phyloP scores from a whole-genome alignment of 2,329 filamentous ascomycete species.

The Penicillium sp. region DNA sequence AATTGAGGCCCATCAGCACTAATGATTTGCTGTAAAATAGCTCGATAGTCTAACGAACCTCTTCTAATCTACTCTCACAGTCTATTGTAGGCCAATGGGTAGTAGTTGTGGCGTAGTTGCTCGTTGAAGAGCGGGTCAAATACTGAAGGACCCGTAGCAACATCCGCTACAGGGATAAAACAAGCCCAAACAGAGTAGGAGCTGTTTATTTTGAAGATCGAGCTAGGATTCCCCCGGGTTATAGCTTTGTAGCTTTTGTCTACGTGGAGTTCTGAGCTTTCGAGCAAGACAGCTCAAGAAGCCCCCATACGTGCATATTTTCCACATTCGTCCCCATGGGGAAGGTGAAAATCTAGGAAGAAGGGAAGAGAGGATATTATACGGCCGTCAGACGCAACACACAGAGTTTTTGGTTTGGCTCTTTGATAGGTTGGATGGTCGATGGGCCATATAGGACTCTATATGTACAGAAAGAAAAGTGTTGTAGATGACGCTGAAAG shows the following conservation, averaged over 20 bases:
- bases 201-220: background rate
- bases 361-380: constrained; percentile 10
- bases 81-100: constrained; percentile 14
- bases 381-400: constrained; percentile 26
- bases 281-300: background rate
- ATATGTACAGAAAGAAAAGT: constrained; percentile 31
- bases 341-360: background rate
- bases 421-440: constrained; percentile 27
- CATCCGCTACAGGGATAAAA: background rate
- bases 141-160: constrained; percentile 6
- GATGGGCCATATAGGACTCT: constrained; percentile 29
- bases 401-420: constrained; percentile 31
- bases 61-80: background rate
- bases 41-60: background rate
- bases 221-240: background rate
- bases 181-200: background rate
- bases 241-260: background rate
- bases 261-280: constrained; percentile 8
- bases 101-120: constrained; percentile 3
- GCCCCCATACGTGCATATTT: background rate
- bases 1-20: background rate
- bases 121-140: constrained; percentile 9
- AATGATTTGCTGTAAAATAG: background rate
- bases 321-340: background rate
- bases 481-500: constrained; percentile 32